Conservation (phyloP, 345 rosid species). For the Mangifera indica region DNA sequence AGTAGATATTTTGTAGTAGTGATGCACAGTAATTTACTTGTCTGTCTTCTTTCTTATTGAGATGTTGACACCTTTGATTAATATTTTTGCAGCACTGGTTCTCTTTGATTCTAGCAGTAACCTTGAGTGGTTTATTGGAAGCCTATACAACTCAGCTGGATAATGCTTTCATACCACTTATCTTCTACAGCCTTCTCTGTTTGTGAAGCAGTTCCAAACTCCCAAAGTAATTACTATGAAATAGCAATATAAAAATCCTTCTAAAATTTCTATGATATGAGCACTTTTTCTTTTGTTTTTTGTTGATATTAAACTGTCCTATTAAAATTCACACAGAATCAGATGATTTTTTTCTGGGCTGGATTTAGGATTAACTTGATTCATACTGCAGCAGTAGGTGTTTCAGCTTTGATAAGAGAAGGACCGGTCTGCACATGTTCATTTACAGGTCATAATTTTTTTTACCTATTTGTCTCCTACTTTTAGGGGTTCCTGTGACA, state of each 20-base stretch:
- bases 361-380: slow-evolving; percentile 5
- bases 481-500: neutral
- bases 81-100: slow-evolving; percentile 73
- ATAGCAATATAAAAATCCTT: neutral
- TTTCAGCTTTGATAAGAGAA: neutral
- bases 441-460: neutral
- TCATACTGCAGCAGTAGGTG: neutral
- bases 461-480: neutral
- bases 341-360: neutral
- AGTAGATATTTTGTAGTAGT: neutral
- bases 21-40: neutral
- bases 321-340: neutral
- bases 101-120: slow-evolving; percentile 72
- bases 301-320: neutral
- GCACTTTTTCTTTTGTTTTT: neutral
- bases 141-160: slow-evolving; percentile 94
- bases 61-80: slow-evolving; percentile 3
- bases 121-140: slow-evolving; percentile 80
- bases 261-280: neutral
- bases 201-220: slow-evolving; percentile 37
- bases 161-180: slow-evolving; percentile 89
- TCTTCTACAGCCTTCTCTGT: slow-evolving; percentile 93
- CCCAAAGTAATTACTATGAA: neutral
- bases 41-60: neutral
- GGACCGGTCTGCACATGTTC: neutral